Conservation (phyloP, 305 asterid species). For the Fraxinus paxiana region DNA sequence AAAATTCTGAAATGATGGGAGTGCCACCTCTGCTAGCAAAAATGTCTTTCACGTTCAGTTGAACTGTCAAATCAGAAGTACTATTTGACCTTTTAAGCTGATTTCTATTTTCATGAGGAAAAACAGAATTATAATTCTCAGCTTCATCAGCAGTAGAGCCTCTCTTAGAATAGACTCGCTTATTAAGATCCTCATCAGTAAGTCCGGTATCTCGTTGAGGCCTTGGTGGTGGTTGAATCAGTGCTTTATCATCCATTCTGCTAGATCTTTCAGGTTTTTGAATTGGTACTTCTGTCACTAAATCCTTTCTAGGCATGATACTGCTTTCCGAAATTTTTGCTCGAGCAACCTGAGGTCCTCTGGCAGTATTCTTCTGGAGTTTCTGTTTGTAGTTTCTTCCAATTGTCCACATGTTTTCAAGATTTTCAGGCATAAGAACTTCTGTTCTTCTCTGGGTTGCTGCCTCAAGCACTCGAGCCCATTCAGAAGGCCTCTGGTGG, state of each 20-base stretch:
- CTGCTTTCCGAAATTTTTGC: slow-evolving; percentile 16
- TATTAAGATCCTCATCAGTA: slow-evolving; percentile 19
- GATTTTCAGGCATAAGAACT: slow-evolving; percentile 96
- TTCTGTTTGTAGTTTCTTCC: slow-evolving; percentile 92
- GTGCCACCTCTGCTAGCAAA: slow-evolving; percentile 41
- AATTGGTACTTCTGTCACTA: slow-evolving; percentile 28
- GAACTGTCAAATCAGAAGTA: slow-evolving; percentile 68
- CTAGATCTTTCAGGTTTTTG: slow-evolving; percentile 36
- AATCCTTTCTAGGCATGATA: slow-evolving; percentile 20
- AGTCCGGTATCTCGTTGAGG: slow-evolving; percentile 21
- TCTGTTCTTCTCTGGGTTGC: slow-evolving; percentile 97
- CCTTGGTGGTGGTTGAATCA: slow-evolving; percentile 23
- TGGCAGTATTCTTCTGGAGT: slow-evolving; percentile 45
- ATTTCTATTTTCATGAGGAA: slow-evolving; percentile 48
- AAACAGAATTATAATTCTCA: slow-evolving; percentile 31
- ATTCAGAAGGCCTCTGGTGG: slow-evolving; percentile 60
- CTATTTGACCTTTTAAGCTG: slow-evolving; percentile 86
- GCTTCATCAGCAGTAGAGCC: slow-evolving; percentile 28
- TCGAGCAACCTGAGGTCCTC: slow-evolving; percentile 33
- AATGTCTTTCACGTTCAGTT: slow-evolving; percentile 39
- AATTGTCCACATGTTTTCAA: slow-evolving; percentile 94
- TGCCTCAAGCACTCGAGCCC: slow-evolving; percentile 89
- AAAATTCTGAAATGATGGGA: slow-evolving; percentile 71
- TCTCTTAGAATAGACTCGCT: slow-evolving; percentile 4
- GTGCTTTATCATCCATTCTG: slow-evolving; percentile 26